Conservation (phyloP, 2,329 filamentous ascomycete species). For the Alternaria novae-zelandiae region DNA sequence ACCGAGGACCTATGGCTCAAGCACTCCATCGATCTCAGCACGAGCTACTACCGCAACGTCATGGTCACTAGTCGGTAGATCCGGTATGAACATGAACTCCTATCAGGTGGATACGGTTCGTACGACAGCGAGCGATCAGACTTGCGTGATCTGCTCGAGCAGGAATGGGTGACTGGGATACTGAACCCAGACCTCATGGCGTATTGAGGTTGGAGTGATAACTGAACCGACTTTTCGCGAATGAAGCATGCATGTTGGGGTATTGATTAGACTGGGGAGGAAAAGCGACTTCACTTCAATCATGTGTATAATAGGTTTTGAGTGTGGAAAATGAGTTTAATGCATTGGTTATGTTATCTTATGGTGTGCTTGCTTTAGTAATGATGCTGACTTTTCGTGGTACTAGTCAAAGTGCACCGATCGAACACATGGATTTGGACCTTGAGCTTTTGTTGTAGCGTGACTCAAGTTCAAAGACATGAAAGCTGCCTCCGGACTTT, state of each 20-base stretch:
- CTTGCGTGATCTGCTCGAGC: not conserved
- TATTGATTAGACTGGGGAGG: not conserved
- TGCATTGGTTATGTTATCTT: not conserved
- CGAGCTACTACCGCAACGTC: constrained; percentile 70
- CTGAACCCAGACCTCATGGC: not conserved
- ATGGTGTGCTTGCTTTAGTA: not conserved
- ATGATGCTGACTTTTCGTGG: not conserved
- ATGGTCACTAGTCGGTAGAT: constrained; percentile 20
- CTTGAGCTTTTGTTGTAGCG: not conserved
- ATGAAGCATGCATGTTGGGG: not conserved
- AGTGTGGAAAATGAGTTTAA: not conserved
- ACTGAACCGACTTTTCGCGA: not conserved
- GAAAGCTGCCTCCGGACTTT: rapidly evolving
- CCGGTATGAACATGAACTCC: not conserved
- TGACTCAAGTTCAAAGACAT: rapidly evolving
- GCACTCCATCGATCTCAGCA: constrained; percentile 73
- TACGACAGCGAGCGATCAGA: not conserved
- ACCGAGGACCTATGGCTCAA: constrained; percentile 75
- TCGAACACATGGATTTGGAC: not conserved
- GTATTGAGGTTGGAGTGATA: not conserved
- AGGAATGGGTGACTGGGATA: not conserved
- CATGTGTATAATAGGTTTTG: constrained; percentile 16
- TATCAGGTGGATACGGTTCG: not conserved
- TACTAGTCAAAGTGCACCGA: not conserved
- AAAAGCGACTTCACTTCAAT: constrained; percentile 3